These are phyloP conservation scores for Termitomyces sp. DNA, from an alignment of 768 basidiomycete genomes.

Conservation along the genomic window DNA sequence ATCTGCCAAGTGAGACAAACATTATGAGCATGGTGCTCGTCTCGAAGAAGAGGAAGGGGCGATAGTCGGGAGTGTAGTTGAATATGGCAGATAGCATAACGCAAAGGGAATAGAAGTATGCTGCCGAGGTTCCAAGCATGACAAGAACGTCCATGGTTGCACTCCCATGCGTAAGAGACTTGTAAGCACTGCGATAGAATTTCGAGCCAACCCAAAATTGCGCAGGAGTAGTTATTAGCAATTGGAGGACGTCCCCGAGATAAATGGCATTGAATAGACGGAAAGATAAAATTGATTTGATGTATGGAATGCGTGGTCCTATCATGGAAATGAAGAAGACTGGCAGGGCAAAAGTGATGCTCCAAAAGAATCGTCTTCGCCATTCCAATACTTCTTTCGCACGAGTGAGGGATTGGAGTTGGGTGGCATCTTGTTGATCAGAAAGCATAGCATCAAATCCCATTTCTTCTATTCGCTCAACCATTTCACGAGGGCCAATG, in stretches of 20 bases:
- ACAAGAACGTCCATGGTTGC: slow-evolving; percentile 99
- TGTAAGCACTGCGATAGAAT: slow-evolving; percentile 89
- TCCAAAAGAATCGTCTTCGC: slow-evolving; percentile 71
- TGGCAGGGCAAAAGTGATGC: slow-evolving; percentile 79
- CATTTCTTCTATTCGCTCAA: slow-evolving; percentile 81
- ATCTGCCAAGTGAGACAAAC: slow-evolving; percentile 94
- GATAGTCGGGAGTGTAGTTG: slow-evolving; percentile 60
- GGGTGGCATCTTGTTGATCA: slow-evolving; percentile 76
- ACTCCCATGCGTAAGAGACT: slow-evolving; percentile 80
- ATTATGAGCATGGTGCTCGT: slow-evolving; percentile 98
- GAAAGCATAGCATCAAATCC: slow-evolving; percentile 88
- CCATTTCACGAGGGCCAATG: slow-evolving; percentile 81
- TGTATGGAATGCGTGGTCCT: slow-evolving; percentile 57
- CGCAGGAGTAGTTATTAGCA: slow-evolving; percentile 80
- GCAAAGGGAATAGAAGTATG: slow-evolving; percentile 85
- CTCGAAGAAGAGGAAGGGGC: slow-evolving; percentile 93
- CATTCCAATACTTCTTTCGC: slow-evolving; percentile 93
- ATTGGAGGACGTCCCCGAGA: slow-evolving; percentile 73
- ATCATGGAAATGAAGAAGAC: slow-evolving; percentile 93
- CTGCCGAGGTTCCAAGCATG: slow-evolving; percentile 90
- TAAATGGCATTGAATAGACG: slow-evolving; percentile 65
- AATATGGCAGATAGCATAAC: slow-evolving; percentile 62
- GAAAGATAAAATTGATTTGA: slow-evolving; percentile 47
- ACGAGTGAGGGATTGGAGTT: slow-evolving; percentile 79
- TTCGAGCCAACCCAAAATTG: slow-evolving; percentile 89